Conservation (phyloP, 202 grass and related monocot genomes). For the Brachypodium distachyon region DNA sequence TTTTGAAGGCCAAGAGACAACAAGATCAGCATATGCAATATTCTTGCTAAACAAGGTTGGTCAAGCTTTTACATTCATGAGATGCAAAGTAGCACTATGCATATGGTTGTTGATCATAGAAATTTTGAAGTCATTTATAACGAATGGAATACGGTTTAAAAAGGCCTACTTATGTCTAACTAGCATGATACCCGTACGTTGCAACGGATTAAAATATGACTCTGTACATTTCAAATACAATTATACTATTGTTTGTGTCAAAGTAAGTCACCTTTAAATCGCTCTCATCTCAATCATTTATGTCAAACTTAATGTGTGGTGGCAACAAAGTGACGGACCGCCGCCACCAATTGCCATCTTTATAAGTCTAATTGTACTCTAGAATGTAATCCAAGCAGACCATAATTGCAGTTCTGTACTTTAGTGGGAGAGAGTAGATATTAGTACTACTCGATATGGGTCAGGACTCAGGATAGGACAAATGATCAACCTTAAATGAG, state of each 20-base stretch:
- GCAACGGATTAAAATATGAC: too few relatives aligned
- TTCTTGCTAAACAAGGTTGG: slow-evolving; percentile 96
- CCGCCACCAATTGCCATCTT: too few relatives aligned
- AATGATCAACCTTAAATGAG: neutral
- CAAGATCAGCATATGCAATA: slow-evolving; percentile 81
- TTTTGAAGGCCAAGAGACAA: slow-evolving; percentile 80
- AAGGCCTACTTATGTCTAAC: neutral
- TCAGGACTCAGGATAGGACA: neutral
- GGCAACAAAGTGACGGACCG: too few relatives aligned
- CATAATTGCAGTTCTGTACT: neutral
- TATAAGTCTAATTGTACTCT: too few relatives aligned
- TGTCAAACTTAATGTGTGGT: too few relatives aligned
- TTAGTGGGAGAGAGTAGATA: neutral
- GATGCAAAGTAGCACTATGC: neutral
- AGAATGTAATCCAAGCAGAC: neutral
- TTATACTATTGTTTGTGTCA: too few relatives aligned
- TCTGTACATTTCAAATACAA: too few relatives aligned
- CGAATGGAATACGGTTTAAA: neutral
- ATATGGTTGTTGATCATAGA: neutral
- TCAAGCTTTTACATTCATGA: neutral
- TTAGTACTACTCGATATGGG: neutral
- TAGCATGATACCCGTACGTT: too few relatives aligned
- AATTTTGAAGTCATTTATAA: neutral
- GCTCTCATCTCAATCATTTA: too few relatives aligned
- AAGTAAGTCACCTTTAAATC: too few relatives aligned